Percentiles rank a stretch among this genome's conserved stretches.
Conservation (phyloP, 228 moss, liverwort and hornwort genomes). For the Sphagnum magellanicum region DNA sequence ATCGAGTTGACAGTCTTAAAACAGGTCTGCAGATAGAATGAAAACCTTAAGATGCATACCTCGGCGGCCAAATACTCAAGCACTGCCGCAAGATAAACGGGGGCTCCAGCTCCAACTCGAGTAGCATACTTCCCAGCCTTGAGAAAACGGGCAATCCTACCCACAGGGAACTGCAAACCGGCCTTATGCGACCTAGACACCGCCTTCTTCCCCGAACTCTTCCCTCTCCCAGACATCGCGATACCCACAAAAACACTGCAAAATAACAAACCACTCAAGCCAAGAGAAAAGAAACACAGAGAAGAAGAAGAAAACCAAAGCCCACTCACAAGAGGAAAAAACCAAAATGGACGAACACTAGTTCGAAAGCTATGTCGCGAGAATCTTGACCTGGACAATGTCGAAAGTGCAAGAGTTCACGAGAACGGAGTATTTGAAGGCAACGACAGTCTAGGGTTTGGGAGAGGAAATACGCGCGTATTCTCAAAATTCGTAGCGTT, state of each 20-base stretch:
- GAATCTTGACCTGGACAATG: too few species aligned
- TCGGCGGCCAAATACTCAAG: slow-evolving; percentile 18
- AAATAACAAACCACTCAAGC: not conserved
- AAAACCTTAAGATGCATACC: not conserved
- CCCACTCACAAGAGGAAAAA: too few species aligned
- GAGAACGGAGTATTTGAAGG: too few species aligned
- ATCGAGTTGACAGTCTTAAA: not conserved
- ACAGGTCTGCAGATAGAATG: not conserved
- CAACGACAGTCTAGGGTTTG: too few species aligned
- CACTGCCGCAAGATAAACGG: slow-evolving; percentile 14
- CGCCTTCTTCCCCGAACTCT: slow-evolving; percentile 16
- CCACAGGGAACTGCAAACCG: slow-evolving; percentile 8
- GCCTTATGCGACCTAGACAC: slow-evolving; percentile 10
- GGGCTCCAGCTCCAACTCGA: slow-evolving; percentile 17
- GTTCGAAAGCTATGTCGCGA: too few species aligned
- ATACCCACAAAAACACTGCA: not conserved
- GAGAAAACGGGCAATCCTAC: slow-evolving; percentile 23
- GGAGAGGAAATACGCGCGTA: too few species aligned
- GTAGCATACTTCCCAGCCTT: slow-evolving; percentile 35
- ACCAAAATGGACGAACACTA: too few species aligned
- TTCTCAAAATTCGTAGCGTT: too few species aligned
- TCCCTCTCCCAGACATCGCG: slow-evolving; percentile 11
- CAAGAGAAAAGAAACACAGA: too few species aligned
- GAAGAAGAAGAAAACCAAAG: too few species aligned
- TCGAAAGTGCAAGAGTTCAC: too few species aligned